Conservation (phyloP, 352 stramenopile species). For the Pythium angustatum region DNA sequence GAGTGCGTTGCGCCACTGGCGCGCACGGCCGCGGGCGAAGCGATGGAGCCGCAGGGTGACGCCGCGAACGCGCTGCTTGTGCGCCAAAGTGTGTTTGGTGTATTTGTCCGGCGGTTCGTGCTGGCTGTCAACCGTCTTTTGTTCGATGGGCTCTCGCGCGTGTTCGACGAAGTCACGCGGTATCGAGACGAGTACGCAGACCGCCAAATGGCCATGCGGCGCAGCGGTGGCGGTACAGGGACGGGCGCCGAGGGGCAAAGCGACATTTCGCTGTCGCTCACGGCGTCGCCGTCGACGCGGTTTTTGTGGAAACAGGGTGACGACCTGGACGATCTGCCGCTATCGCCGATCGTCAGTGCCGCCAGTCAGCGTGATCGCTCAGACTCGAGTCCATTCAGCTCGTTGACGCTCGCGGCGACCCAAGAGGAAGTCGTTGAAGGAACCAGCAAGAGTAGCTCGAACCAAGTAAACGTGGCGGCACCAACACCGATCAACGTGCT, state of each 20-base stretch:
- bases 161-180: conserved; percentile 61
- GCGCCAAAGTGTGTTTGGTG: conserved; percentile 56
- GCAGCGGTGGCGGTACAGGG: not conserved
- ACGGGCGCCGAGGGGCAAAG: not conserved
- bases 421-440: conserved; percentile 39
- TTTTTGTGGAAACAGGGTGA: conserved; percentile 27
- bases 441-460: not conserved
- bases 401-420: conserved; percentile 18
- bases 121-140: conserved; percentile 54
- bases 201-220: conserved; percentile 12
- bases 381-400: conserved; percentile 26
- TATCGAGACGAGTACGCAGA: conserved; percentile 53
- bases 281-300: conserved; percentile 25
- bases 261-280: conserved; percentile 29
- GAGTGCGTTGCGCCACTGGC: conserved; percentile 56
- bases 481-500: not conserved
- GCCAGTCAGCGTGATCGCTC: conserved; percentile 1
- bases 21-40: conserved; percentile 31
- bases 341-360: conserved; percentile 29
- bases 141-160: conserved; percentile 69
- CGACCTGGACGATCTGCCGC: conserved; percentile 28
- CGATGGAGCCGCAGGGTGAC: conserved; percentile 35
- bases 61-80: conserved; percentile 50
- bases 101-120: conserved; percentile 76
- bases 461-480: not conserved